phyloP scores from a whole-genome alignment of 176 grass and related monocot genomes.

The Stipa capillata region DNA sequence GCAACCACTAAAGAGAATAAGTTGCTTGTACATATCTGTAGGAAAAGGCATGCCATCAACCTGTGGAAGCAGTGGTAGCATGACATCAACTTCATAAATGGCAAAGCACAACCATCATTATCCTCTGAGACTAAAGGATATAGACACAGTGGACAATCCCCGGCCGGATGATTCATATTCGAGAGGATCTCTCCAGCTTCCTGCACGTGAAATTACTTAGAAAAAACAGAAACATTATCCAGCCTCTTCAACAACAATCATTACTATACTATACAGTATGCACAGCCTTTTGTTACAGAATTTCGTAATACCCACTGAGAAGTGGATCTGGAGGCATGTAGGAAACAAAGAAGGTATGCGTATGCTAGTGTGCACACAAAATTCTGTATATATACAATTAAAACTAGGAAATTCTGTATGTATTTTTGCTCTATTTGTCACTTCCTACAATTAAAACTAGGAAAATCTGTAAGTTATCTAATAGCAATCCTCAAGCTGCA shows the following conservation, averaged over 20 bases:
- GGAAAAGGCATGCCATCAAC: conserved; percentile 24
- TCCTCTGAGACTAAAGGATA: conserved; percentile 67
- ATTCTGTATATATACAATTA: neutral
- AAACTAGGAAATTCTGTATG: neutral
- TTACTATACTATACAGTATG: neutral
- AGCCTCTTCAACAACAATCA: neutral
- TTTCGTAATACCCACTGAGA: neutral
- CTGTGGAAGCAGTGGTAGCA: conserved; percentile 98
- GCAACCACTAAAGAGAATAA: neutral
- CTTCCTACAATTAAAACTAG: neutral
- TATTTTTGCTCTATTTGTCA: neutral
- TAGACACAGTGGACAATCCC: conserved; percentile 89
- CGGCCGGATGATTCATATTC: conserved; percentile 92
- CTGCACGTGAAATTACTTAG: conserved; percentile 38
- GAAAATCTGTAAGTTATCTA: neutral
- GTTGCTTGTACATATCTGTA: conserved; percentile 5
- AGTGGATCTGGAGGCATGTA: neutral
- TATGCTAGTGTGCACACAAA: neutral
- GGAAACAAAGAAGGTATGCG: neutral
- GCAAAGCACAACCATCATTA: conserved; percentile 36
- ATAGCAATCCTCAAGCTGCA: neutral
- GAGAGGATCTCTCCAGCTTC: conserved; percentile 85
- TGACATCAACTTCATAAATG: conserved; percentile 99
- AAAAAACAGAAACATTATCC: neutral
- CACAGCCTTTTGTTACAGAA: neutral